Percentiles rank a stretch among this genome's conserved stretches.
Evolutionary conservation across 2,329 filamentous ascomycete species (phyloP).

Genomic region (Phaeophleospora eucalypticola): DNA sequence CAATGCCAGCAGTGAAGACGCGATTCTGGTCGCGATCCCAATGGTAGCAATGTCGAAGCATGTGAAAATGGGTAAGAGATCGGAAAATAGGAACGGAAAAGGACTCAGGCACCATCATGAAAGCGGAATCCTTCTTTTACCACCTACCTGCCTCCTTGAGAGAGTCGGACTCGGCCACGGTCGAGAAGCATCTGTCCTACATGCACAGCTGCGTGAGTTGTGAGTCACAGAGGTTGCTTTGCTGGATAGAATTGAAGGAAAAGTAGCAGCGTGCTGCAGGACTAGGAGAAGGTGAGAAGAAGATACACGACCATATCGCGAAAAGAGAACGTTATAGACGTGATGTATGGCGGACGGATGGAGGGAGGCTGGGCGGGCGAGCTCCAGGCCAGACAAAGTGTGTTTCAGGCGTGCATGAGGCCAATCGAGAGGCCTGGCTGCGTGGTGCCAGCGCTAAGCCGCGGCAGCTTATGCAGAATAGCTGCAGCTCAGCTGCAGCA

Average conservation of each 20-base stretch:
- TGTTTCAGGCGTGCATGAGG: slow-evolving; percentile 13
- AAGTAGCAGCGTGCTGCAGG: slow-evolving; percentile 16
- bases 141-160: slow-evolving; percentile 8
- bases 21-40: slow-evolving; percentile 18
- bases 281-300: slow-evolving; percentile 16
- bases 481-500: slow-evolving; percentile 13
- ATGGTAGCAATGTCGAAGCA: slow-evolving; percentile 13
- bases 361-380: slow-evolving; percentile 32
- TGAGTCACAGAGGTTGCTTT: slow-evolving; percentile 24
- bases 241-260: slow-evolving; percentile 19
- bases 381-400: slow-evolving; percentile 9
- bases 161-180: neutral
- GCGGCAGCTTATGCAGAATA: neutral
- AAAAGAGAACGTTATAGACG: slow-evolving; percentile 30
- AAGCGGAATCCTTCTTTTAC: neutral
- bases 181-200: slow-evolving; percentile 2
- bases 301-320: slow-evolving; percentile 32
- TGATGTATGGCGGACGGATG: slow-evolving; percentile 28
- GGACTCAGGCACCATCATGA: slow-evolving; percentile 21
- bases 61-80: slow-evolving; percentile 10
- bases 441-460: slow-evolving; percentile 12
- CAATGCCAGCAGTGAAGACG: slow-evolving; percentile 9
- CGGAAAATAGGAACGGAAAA: slow-evolving; percentile 6
- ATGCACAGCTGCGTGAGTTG: slow-evolving; percentile 21
- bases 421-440: slow-evolving; percentile 9